These are phyloP conservation scores for Gautieria morchelliformis DNA, from an alignment of 768 basidiomycete genomes.

Conservation along the genomic window DNA sequence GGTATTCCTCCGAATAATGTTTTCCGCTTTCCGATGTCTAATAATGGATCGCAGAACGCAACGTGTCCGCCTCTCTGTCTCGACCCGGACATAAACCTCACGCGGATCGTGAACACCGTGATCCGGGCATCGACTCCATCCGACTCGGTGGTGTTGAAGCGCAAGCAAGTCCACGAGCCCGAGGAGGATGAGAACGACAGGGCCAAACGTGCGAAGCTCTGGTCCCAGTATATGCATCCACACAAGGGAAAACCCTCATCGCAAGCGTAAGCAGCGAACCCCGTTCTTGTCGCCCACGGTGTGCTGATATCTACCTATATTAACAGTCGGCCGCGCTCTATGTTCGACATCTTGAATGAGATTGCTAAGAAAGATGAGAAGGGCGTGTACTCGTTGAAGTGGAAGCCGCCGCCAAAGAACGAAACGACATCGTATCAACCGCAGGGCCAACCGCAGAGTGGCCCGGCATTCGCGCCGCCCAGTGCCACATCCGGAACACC, in stretches of 20 bases:
- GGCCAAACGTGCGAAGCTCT: constrained; percentile 60
- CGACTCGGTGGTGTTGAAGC: constrained; percentile 64
- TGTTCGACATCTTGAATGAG: constrained; percentile 4
- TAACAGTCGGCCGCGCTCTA: not conserved
- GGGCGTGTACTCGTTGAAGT: constrained; percentile 10
- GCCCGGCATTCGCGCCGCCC: constrained; percentile 16
- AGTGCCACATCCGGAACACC: constrained; percentile 30
- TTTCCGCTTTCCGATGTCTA: too few species aligned
- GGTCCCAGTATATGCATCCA: constrained; percentile 66
- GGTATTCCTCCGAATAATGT: constrained; percentile 26
- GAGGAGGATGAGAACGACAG: constrained; percentile 74
- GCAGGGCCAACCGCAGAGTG: constrained; percentile 19
- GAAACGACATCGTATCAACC: constrained; percentile 1
- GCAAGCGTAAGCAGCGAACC: constrained; percentile 1
- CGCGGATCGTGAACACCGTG: constrained; percentile 67
- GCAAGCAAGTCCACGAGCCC: constrained; percentile 63
- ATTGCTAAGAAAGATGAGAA: constrained; percentile 10
- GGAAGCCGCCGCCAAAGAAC: constrained; percentile 8
- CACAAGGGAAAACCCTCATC: constrained; percentile 28
- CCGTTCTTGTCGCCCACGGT: constrained; percentile 33
- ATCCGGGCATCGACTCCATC: constrained; percentile 63
- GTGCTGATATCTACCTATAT: constrained; percentile 19
- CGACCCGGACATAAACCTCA: constrained; percentile 68
- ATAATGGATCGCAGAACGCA: constrained; percentile 41
- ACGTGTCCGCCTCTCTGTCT: constrained; percentile 71